Evolutionary conservation across 179 eudicot genomes (phyloP).

Genomic region (Dionaea muscipula): DNA sequence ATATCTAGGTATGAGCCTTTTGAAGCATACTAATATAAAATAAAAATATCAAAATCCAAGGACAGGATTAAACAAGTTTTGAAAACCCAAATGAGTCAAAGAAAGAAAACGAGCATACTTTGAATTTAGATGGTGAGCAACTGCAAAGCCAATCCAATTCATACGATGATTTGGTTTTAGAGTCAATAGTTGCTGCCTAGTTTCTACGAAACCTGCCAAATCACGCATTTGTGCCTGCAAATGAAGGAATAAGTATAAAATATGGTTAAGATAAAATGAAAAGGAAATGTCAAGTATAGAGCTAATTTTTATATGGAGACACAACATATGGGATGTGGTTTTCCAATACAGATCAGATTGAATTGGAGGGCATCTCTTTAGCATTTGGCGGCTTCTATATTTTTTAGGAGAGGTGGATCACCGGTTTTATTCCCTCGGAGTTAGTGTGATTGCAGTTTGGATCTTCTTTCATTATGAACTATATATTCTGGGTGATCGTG

Average conservation of each 20-base stretch:
- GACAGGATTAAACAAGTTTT: not conserved
- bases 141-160: slow-evolving; percentile 99
- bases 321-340: too few relatives aligned
- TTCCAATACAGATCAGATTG: too few relatives aligned
- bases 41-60: not conserved
- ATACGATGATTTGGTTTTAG: slow-evolving; percentile 97
- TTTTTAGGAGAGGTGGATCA: too few relatives aligned
- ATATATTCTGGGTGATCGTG: too few relatives aligned
- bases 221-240: slow-evolving; percentile 98
- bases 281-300: not conserved
- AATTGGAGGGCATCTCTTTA: too few relatives aligned
- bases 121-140: slow-evolving; percentile 73
- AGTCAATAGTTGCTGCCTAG: slow-evolving; percentile 89
- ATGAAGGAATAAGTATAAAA: too few relatives aligned
- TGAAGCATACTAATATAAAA: not conserved
- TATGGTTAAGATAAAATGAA: too few relatives aligned
- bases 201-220: slow-evolving; percentile 89
- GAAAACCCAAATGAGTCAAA: not conserved
- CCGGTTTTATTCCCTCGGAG: too few relatives aligned
- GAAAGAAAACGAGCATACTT: slow-evolving; percentile 34
- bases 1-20: not conserved
- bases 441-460: too few relatives aligned
- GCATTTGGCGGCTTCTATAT: too few relatives aligned
- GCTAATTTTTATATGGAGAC: not conserved
- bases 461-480: too few relatives aligned